phyloP scores from a whole-genome alignment of 257 asterid species.

The Solanum piurae region DNA sequence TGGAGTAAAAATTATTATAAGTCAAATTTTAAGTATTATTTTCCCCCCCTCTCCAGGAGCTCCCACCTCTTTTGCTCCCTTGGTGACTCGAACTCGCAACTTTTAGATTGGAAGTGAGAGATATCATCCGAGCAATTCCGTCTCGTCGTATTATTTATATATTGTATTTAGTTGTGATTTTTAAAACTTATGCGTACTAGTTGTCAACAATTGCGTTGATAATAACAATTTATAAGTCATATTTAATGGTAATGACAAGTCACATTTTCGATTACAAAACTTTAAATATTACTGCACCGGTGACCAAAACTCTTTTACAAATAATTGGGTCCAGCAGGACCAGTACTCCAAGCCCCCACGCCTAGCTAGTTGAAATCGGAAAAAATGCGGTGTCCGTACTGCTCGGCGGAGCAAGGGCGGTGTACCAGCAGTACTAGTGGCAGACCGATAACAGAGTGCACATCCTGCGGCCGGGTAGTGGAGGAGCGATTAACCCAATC shows the following conservation, averaged over 20 bases:
- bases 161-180: not conserved
- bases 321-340: not conserved
- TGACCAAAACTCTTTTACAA: not conserved
- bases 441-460: slow-evolving; percentile 70
- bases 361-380: not conserved
- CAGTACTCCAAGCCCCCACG: not conserved
- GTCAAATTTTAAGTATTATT: too few species aligned
- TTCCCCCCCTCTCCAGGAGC: too few species aligned
- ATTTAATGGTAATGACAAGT: not conserved
- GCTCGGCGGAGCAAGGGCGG: slow-evolving; percentile 65
- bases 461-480: slow-evolving; percentile 79
- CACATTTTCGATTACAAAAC: not conserved
- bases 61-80: too few species aligned
- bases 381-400: slow-evolving; percentile 90
- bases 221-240: not conserved
- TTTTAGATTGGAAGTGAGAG: too few species aligned
- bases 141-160: too few species aligned
- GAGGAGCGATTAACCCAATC: slow-evolving; percentile 80
- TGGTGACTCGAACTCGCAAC: too few species aligned
- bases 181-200: too few species aligned
- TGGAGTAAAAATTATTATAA: not conserved
- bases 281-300: not conserved
- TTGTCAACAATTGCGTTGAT: not conserved
- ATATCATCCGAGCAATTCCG: too few species aligned
- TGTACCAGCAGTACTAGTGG: slow-evolving; percentile 67